Base-by-base conservation (phyloP, 805 yeast species). In the Schwanniomyces polymorphus region DNA sequence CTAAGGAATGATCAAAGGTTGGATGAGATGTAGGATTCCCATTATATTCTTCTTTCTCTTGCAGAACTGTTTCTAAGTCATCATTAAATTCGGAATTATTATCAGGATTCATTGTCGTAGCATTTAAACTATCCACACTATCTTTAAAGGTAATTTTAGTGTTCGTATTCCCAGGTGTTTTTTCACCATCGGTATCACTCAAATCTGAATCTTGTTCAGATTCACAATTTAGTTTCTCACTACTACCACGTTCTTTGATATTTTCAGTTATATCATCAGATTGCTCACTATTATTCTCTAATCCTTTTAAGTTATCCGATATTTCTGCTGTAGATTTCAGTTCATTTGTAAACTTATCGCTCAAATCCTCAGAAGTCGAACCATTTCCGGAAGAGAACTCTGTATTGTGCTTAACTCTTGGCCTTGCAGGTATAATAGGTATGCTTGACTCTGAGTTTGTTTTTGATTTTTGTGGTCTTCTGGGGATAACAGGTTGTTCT, bases 81-180 rank as follows among this genome's bases (percentile, higher is more conserved):
- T 65, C 72, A 46, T 62, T 49, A 44, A 66, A 66, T 31, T 61
- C 61, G 1, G 64, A 60, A 2, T 49, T 43, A 34, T 34, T 14
- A 18, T 17, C 34, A 9, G 37, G 7, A 28, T 58, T 65, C 5
- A 57, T 48, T 1, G 43, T 49, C 1, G 41, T 44, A 18, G 41
- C 43, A n/a, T 47, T 50, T 11, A 54, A 61, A 16, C 55, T 53
- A 27, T 47, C 50, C 4, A 51, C 12, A 11, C 62, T 66, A 46
- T 65, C 61, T 45, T 65, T 67, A 49, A 66, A 60, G 1, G 64
- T 47, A 5, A 56, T 51, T 42, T 63, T 67, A 0, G 67, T 64
- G 12, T 59, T 61, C 1, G 67, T 53, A 33, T 61, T 66, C 2
- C 65, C 68, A 2, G 72, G 71, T 2, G 70, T 67, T 38, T 56